phyloP scores from a whole-genome alignment of 176 grass and related monocot species.

The Lolium multiflorum region DNA sequence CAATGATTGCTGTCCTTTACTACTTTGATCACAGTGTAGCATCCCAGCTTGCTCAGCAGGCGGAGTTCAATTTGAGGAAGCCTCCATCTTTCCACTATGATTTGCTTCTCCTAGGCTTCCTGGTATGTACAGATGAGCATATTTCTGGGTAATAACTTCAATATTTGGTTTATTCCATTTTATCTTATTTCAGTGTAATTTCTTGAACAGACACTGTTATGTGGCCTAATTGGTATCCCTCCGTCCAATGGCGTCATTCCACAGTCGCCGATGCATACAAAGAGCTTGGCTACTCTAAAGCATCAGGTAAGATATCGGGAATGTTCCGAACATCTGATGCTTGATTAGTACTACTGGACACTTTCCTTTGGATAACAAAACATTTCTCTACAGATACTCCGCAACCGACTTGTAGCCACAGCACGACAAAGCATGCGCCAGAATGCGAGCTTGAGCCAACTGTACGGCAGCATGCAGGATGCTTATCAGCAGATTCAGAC shows the following conservation, averaged over 20 bases:
- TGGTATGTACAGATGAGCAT: slow-evolving; percentile 63
- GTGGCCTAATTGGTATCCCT: slow-evolving; percentile 93
- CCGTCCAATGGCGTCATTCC: slow-evolving; percentile 99
- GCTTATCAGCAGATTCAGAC: slow-evolving; percentile 93
- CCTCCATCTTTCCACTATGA: slow-evolving; percentile 97
- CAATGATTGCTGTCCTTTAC: slow-evolving; percentile 97
- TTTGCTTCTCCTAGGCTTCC: slow-evolving; percentile 91
- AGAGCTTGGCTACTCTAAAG: slow-evolving; percentile 97
- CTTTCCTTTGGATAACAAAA: slow-evolving; percentile 27
- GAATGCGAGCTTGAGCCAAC: slow-evolving; percentile 88
- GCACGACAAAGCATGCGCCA: slow-evolving; percentile 76
- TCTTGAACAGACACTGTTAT: slow-evolving; percentile 83
- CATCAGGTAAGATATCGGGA: slow-evolving; percentile 68
- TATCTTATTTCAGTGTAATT: slow-evolving; percentile 3
- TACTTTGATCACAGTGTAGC: slow-evolving; percentile 99
- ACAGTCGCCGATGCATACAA: slow-evolving; percentile 99
- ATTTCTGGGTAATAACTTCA: slow-evolving; percentile 34
- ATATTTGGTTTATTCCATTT: background rate
- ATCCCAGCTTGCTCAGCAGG: slow-evolving; percentile 95
- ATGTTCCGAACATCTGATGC: background rate
- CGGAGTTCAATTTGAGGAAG: slow-evolving; percentile 98
- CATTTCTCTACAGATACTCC: slow-evolving; percentile 68
- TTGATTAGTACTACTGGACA: slow-evolving; percentile 7
- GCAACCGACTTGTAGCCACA: slow-evolving; percentile 73
- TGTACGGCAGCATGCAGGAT: slow-evolving; percentile 92